A percentile compares a stretch with the other conserved stretches of the same genome.
These are phyloP conservation scores for Tillandsia fasciculata DNA, from an alignment of 176 grass and related monocot species.

Conservation along the genomic window DNA sequence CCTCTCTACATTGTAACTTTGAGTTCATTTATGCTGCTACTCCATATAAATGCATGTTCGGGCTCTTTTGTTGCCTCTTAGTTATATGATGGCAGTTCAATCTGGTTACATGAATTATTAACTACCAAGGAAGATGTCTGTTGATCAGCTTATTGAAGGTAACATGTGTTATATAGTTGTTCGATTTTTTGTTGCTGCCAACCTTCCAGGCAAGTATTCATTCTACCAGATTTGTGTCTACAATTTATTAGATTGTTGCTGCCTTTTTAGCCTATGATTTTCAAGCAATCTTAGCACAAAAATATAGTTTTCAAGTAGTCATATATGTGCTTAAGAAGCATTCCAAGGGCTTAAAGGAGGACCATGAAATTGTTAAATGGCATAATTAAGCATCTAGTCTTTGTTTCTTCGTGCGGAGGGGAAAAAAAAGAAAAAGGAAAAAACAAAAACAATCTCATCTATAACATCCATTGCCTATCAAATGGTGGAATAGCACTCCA, in stretches of 20 bases:
- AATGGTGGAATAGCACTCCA: neutral
- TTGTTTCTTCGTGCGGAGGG: no score
- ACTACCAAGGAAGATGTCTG: slow-evolving; percentile 39
- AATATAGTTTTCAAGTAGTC: no score
- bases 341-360: no score
- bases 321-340: no score
- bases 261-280: neutral
- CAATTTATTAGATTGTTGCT: neutral
- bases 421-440: no score
- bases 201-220: neutral
- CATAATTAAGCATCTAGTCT: no score
- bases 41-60: slow-evolving; percentile 31
- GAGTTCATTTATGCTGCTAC: slow-evolving; percentile 7
- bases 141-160: slow-evolving; percentile 47
- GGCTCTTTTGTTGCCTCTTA: slow-evolving; percentile 17
- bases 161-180: slow-evolving; percentile 30
- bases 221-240: neutral
- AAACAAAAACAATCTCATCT: neutral
- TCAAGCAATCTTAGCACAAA: neutral
- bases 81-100: slow-evolving; percentile 49
- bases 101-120: slow-evolving; percentile 32
- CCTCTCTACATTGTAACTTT: slow-evolving; percentile 29
- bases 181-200: neutral
- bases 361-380: no score
- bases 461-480: neutral